These are phyloP conservation scores for Aspergillus nanangensis DNA, from an alignment of 495 filamentous ascomycete genomes.

Conservation along the genomic window DNA sequence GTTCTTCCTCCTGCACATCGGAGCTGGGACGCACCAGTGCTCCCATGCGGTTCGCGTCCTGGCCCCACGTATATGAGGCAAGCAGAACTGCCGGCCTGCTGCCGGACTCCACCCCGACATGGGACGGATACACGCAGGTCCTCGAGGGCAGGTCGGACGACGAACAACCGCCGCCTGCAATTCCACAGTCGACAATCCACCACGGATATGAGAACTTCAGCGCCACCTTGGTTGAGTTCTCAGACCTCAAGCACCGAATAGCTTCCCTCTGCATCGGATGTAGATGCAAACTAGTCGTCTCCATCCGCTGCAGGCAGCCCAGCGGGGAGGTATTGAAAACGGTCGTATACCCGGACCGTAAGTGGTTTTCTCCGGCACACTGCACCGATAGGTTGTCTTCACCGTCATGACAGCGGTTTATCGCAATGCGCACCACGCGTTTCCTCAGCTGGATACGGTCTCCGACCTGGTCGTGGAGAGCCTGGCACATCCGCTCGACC, in stretches of 20 bases:
- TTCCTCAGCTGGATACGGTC: not conserved
- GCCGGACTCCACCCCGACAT: conserved; percentile 3
- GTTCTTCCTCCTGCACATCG: conserved; percentile 10
- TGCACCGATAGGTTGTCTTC: not conserved
- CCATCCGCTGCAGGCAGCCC: conserved; percentile 18
- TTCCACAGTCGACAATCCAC: conserved; percentile 17
- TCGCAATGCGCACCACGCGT: not conserved
- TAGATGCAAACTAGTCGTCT: conserved; percentile 8
- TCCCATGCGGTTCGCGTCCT: conserved; percentile 36
- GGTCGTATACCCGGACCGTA: conserved; percentile 7
- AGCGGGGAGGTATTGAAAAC: conserved; percentile 19
- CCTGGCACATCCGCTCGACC: conserved; percentile 12
- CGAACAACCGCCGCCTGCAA: conserved; percentile 27
- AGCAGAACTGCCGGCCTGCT: conserved; percentile 26
- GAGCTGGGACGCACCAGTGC: conserved; percentile 15
- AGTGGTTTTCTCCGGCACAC: not conserved
- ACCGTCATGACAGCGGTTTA: not conserved
- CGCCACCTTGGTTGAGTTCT: conserved; percentile 18
- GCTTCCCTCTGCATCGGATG: conserved; percentile 14
- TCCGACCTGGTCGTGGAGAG: not conserved
- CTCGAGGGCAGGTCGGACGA: conserved; percentile 33
- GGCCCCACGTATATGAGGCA: conserved; percentile 37
- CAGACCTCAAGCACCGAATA: conserved; percentile 19
- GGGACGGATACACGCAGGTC: conserved; percentile 38
- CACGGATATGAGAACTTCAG: conserved; percentile 18